Base-by-base conservation (phyloP, 2,329 filamentous ascomycete species). In the Myriosclerotinia curreyana region DNA sequence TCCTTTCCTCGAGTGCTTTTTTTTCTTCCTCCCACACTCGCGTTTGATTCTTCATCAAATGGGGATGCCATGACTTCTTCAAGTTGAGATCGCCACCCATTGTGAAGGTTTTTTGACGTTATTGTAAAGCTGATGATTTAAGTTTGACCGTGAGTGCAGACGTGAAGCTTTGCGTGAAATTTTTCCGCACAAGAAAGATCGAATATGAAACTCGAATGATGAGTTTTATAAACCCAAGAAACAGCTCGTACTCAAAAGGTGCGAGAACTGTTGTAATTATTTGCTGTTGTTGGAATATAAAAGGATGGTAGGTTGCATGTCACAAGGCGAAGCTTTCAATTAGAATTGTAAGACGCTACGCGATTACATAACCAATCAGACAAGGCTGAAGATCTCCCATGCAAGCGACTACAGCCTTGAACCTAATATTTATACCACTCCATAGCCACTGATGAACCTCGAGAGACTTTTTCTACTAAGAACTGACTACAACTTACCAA, bases 81-180 rank as follows among this genome's bases (percentile, higher is more conserved):
- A 96, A 79, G 75, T 98, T 97, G 74, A 99, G 85, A 83, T 98
- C 93, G 75, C 92, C 92, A 80, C 93, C 93, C 90, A 96, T 96
- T 69, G 78, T 89, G 79, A 71, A 76, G 74, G 72, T 69, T 65
- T 71, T 54, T 48, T 50, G 15, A 14, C 49, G 44, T 54, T 65
- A 52, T 36, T 38, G 54, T 36, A 48, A 7, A 36, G n/a, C 20
- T 22, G 42, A 48, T 15, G 42, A 48, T 15, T 42, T 15, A 22
- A 61, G n/a, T 25, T 31, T 22, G n/a, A 38, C 14, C 12, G 36
- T 12, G 9, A 22, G 25, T 15, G 22, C 36, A 28, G 36, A 25
- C 4, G 22, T 40, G 14, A 1, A 20, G 17, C 25, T 25, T 25
- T 1, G 28, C 42, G 25, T n/a, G n/a, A n/a, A n/a, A n/a, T n/a